These are phyloP conservation scores for Zizania palustris DNA, from an alignment of 202 grass and related monocot genomes.

Conservation along the genomic window DNA sequence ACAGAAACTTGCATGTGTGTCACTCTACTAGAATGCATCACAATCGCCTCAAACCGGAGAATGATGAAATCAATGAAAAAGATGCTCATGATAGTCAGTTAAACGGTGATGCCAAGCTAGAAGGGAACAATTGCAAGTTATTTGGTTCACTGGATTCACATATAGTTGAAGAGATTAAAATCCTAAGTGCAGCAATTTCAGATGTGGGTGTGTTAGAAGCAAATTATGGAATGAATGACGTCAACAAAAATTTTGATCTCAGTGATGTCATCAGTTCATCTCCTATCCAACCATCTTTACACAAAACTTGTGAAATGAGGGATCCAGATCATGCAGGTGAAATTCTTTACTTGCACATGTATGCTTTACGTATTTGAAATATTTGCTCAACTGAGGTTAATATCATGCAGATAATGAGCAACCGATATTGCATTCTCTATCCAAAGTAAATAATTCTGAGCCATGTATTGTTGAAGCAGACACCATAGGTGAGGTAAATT, in stretches of 20 bases:
- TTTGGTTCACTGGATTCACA: conserved; percentile 42
- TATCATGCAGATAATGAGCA: conserved; percentile 31
- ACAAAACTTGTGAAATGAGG: not conserved
- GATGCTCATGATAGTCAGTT: conserved; percentile 10
- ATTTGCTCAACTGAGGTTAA: conserved; percentile 31
- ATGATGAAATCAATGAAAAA: conserved; percentile 25
- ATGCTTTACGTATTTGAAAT: not conserved
- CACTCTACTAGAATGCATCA: conserved; percentile 13
- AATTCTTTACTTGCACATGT: not conserved
- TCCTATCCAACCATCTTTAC: not conserved
- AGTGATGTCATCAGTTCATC: conserved; percentile 4
- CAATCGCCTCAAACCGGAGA: conserved; percentile 15
- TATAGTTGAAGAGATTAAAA: conserved; percentile 41
- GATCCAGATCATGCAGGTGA: conserved; percentile 41
- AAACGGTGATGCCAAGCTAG: conserved; percentile 18
- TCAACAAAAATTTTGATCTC: not conserved
- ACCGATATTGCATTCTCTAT: not conserved
- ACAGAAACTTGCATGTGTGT: conserved; percentile 23
- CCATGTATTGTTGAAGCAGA: conserved; percentile 10
- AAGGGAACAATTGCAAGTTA: conserved; percentile 38
- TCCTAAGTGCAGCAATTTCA: conserved; percentile 34
- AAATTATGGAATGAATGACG: conserved; percentile 4
- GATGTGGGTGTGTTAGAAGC: conserved; percentile 29
- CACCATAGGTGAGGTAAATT: conserved; percentile 42
- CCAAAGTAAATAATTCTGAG: conserved; percentile 23